Evolutionary conservation across 306 rosid genomes (phyloP), one percentile per base, ranked within the genome.

Genomic region (Benincasa hispida): DNA sequence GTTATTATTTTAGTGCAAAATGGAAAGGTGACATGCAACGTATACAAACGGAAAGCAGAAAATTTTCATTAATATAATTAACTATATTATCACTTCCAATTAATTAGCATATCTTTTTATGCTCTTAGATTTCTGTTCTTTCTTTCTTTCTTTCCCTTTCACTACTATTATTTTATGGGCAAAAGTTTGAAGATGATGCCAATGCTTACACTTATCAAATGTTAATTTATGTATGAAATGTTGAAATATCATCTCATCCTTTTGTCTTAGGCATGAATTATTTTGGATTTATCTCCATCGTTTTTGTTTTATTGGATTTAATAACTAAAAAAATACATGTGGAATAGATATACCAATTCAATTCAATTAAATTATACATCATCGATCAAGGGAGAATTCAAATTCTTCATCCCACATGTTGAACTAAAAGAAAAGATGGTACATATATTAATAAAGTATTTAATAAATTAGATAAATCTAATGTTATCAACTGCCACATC

Each of bases 1-100:
- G 1, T 42, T 45, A 60, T 25, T 60, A 60, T 65, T 66, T 66
- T 66, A n/a, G 83, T 86, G 30, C 21, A 68, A 68, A 45, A 10
- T 21, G 51, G 30, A 5, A 37, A 11, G 9, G 3, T 24, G 75
- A 39, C 75, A 69, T 47, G 58, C 76, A 70, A 70, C 58, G 76
- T 47, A 47, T 25, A 15, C 41, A 70, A 42, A 13, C 75, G 56
- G 42, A 19, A 1, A 6, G 37, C 13, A 42, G 0, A 12, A 39
- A 19, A 12, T 6, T 12, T 69, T 45, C 22, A 32, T 17, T 2
- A 0, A 45, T 42, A 24, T 42, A 7, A 42, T 68, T 4, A 42
- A 69, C 8, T 45, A 25, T 47, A 8, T 47, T 27, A 70, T 70
- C 76, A 8, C 48, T 7, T 70, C 58, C 76, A 45, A 13, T 69